Conservation (phyloP, 176 grass and related monocot species). For the Musa acuminata region DNA sequence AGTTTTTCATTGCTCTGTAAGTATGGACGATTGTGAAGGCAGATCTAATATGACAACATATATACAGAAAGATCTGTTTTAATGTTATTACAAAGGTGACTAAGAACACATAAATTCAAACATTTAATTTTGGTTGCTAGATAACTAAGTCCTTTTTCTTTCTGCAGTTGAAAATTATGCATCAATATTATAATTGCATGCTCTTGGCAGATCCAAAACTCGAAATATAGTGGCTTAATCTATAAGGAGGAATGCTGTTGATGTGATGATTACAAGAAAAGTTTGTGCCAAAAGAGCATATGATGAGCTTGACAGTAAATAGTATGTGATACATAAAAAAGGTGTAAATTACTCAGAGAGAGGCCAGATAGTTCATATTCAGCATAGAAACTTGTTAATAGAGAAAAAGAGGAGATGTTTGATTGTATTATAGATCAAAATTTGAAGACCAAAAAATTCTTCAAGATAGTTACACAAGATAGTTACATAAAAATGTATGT, state of each 20-base stretch:
- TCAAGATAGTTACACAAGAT: too few relatives aligned
- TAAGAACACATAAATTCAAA: background rate
- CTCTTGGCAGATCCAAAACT: background rate
- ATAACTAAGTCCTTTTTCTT: background rate
- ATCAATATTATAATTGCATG: background rate
- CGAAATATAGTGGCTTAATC: background rate
- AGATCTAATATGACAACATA: background rate
- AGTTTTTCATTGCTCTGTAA: background rate
- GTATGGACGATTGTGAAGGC: too few relatives aligned
- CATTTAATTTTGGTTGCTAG: background rate
- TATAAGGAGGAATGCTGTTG: background rate
- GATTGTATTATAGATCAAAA: too few relatives aligned
- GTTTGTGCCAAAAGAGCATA: background rate
- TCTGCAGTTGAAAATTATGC: background rate
- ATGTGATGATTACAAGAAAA: background rate
- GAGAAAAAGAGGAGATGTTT: too few relatives aligned
- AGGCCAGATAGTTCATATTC: too few relatives aligned
- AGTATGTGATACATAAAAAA: background rate
- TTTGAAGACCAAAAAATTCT: too few relatives aligned
- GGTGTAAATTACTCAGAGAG: too few relatives aligned
- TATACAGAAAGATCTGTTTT: background rate
- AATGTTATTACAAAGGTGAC: background rate
- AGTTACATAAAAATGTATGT: too few relatives aligned
- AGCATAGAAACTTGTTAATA: too few relatives aligned
- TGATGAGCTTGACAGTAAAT: background rate